Evolutionary conservation across 73 alveolate genomes (phyloP).

Genomic region (Blepharisma japonicum): DNA sequence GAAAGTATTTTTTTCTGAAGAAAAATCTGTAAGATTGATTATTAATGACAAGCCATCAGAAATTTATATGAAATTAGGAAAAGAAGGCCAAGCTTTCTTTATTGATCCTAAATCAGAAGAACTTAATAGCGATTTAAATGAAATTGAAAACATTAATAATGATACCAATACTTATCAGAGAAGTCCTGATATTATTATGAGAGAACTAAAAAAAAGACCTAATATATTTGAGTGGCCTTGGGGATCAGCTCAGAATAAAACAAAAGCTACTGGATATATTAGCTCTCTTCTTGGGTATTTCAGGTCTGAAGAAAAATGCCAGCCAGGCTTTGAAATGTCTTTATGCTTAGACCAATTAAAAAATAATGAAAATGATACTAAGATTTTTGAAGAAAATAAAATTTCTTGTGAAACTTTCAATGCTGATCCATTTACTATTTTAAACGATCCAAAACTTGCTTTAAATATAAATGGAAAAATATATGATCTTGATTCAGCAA

Average conservation of each 20-base stretch:
- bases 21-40: conserved; percentile 38
- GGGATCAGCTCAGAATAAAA: too few species aligned
- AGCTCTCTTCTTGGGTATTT: neutral
- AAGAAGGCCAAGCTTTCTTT: conserved; percentile 80
- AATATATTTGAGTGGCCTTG: too few species aligned
- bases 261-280: neutral
- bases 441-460: conserved; percentile 74
- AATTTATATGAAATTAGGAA: conserved; percentile 75
- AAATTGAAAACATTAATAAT: too few species aligned
- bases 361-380: neutral
- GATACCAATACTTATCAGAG: too few species aligned
- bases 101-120: too few species aligned
- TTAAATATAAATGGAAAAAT: conserved; percentile 73
- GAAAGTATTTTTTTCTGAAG: conserved; percentile 51
- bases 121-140: too few species aligned
- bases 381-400: conserved; percentile 56
- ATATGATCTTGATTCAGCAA: conserved; percentile 80
- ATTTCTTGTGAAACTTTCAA: conserved; percentile 62
- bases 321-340: neutral
- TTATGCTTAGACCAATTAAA: neutral
- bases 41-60: conserved; percentile 69
- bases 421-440: conserved; percentile 73
- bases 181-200: too few species aligned
- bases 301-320: neutral
- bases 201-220: too few species aligned